Conservation (phyloP, 1,284 basidiomycete genomes). For the Polyporus tsugae region DNA sequence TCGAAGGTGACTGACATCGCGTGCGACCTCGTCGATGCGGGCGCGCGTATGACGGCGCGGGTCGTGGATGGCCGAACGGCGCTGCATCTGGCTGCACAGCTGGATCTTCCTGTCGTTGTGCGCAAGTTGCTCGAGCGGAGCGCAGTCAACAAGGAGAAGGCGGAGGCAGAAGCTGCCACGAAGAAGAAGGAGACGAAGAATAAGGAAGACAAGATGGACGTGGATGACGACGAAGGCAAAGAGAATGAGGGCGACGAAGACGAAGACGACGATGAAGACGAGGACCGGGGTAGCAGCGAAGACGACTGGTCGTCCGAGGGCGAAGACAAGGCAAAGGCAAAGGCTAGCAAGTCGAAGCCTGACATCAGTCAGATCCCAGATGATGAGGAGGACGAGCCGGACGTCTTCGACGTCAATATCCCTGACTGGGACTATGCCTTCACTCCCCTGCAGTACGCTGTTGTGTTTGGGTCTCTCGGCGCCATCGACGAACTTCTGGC, state of each 20-base stretch:
- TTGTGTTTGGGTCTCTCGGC: conserved; percentile 53
- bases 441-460: conserved; percentile 60
- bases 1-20: conserved; percentile 54
- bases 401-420: conserved; percentile 60
- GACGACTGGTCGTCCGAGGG: conserved; percentile 44
- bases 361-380: conserved; percentile 51
- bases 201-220: conserved; percentile 40
- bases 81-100: conserved; percentile 63
- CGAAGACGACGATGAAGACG: conserved; percentile 35
- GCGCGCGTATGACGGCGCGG: conserved; percentile 60
- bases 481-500: conserved; percentile 56
- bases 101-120: conserved; percentile 50
- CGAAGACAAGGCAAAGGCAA: conserved; percentile 34
- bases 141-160: conserved; percentile 45
- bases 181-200: conserved; percentile 38
- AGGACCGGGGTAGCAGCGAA: conserved; percentile 41
- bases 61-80: conserved; percentile 62
- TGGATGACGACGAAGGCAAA: conserved; percentile 44
- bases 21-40: conserved; percentile 58
- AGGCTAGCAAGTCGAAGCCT: conserved; percentile 29
- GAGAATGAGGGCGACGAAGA: conserved; percentile 37
- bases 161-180: conserved; percentile 41
- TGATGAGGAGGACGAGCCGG: conserved; percentile 55
- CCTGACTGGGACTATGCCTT: conserved; percentile 66
- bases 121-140: conserved; percentile 60